Evolutionary conservation across 495 filamentous ascomycete species (phyloP).

Genomic region (Penicilliopsis zonata): DNA sequence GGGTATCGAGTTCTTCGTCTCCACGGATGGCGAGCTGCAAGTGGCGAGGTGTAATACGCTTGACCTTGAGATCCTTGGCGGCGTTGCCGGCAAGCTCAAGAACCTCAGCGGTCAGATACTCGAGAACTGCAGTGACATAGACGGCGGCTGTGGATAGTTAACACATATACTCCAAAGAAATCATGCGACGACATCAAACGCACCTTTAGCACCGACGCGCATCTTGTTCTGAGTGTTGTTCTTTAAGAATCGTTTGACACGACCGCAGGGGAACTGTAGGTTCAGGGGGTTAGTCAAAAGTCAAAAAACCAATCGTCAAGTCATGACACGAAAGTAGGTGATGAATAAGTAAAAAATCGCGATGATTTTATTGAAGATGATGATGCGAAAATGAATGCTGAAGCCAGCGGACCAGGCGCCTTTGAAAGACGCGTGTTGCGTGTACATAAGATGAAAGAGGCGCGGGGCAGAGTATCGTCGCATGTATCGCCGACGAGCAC

Average conservation of each 20-base stretch:
- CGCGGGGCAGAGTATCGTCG: too few species aligned
- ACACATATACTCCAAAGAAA: neutral
- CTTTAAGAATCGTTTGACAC: conserved; percentile 99
- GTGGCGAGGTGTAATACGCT: conserved; percentile 98
- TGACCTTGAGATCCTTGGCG: conserved; percentile 98
- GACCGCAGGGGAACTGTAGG: conserved; percentile 92
- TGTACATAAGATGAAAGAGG: too few species aligned
- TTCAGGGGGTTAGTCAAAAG: neutral
- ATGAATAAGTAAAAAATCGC: neutral
- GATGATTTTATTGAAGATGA: neutral
- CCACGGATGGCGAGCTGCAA: conserved; percentile 96
- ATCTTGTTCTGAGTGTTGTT: conserved; percentile 99
- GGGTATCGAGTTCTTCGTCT: conserved; percentile 94
- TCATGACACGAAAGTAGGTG: neutral
- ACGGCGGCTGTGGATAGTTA: conserved; percentile 53
- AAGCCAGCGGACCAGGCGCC: too few species aligned
- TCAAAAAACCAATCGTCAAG: neutral
- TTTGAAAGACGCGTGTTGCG: too few species aligned
- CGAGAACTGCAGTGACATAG: conserved; percentile 95
- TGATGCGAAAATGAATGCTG: too few species aligned
- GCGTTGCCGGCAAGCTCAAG: conserved; percentile 97
- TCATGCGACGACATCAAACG: conserved; percentile 2
- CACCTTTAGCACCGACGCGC: conserved; percentile 94
- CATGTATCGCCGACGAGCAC: neutral
- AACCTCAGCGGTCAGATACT: conserved; percentile 97